Base-by-base conservation (phyloP, 768 basidiomycete species). In the Panaeolus cyanescens region DNA sequence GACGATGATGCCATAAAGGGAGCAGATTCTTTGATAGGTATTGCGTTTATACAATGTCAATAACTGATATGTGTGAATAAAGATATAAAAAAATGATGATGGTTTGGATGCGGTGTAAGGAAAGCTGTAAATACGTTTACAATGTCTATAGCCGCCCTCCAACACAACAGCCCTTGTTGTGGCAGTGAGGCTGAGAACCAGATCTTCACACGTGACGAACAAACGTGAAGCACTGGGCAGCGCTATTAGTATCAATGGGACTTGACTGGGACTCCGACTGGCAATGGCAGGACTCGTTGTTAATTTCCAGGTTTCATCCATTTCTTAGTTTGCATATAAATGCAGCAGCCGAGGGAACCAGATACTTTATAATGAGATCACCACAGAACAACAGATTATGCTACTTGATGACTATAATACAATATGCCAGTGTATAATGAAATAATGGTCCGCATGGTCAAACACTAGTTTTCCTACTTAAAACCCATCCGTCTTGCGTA, bases 401-500 rank as follows among this genome's bases (percentile, higher is more conserved):
- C 9, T 22, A 4, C 19, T 20, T 32, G 19, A 56, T 40, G 32
- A 30, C 13, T 56, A 45, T 33, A 37, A 32, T n/a, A 56, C 25
- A 22, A 62, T 50, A 59, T 50, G 25, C 28, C 28, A 8, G 54
- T 54, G 58, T 36, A 42, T 25, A 32, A 54, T 34, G 34, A 33
- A 50, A 50, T 50, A 50, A 50, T 50, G 30, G 15, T 28, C 36
- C 34, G 19, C 25, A 33, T 28, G 13, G 5, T 32, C 10, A 40
- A 22, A 37, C 37, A 36, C 12, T 8, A 28, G 19, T 17, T 25
- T n/a, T 42, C 58, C 67, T 70, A 82, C 67, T 78, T 83, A 74
- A 86, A 98, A 6, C 96, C 95, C 96, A 99, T 99, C 60, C 92
- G 82, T 68, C 83, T 83, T 4, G 90, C 94, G 72, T 98, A 99